Evolutionary conservation across 768 basidiomycete species (phyloP).

Genomic region (Suillus ampliporus): DNA sequence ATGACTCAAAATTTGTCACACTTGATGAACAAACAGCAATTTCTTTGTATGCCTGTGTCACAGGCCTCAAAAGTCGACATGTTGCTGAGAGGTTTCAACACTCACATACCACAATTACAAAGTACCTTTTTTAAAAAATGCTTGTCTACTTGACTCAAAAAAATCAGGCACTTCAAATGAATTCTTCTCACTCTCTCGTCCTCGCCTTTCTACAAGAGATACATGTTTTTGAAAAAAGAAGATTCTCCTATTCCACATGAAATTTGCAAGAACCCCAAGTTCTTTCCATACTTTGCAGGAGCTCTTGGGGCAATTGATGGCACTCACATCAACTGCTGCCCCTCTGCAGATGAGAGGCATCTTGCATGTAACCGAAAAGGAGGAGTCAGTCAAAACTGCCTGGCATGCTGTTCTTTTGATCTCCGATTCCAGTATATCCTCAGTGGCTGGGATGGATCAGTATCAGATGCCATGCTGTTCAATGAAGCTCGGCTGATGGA

Average conservation of each 20-base stretch:
- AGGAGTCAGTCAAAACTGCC: conserved; percentile 39
- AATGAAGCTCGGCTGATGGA: conserved; percentile 32
- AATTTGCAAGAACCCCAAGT: conserved; percentile 27
- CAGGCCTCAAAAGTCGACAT: conserved; percentile 24
- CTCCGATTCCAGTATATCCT: conserved; percentile 43
- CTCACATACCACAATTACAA: conserved; percentile 19
- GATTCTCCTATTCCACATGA: conserved; percentile 18
- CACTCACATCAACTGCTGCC: conserved; percentile 23
- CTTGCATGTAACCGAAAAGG: conserved; percentile 26
- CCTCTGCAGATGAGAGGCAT: conserved; percentile 19
- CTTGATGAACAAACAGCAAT: conserved; percentile 45
- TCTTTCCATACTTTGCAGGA: conserved; percentile 31
- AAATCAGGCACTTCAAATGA: conserved; percentile 34
- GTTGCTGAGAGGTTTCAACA: conserved; percentile 19
- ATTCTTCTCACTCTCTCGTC: conserved; percentile 32
- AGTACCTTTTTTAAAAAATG: conserved; percentile 2
- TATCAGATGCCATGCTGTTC: conserved; percentile 41
- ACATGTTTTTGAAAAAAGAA: conserved; percentile 22
- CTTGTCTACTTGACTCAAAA: too few species aligned
- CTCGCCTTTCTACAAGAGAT: conserved; percentile 30
- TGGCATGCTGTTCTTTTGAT: conserved; percentile 18
- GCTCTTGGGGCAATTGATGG: conserved; percentile 35
- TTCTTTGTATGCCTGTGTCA: conserved; percentile 38
- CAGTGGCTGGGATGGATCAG: conserved; percentile 47
- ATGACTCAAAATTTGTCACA: conserved; percentile 28